Base-by-base conservation (phyloP, 163 green algal genomes). In the Chlamydomonas reinhardtii region DNA sequence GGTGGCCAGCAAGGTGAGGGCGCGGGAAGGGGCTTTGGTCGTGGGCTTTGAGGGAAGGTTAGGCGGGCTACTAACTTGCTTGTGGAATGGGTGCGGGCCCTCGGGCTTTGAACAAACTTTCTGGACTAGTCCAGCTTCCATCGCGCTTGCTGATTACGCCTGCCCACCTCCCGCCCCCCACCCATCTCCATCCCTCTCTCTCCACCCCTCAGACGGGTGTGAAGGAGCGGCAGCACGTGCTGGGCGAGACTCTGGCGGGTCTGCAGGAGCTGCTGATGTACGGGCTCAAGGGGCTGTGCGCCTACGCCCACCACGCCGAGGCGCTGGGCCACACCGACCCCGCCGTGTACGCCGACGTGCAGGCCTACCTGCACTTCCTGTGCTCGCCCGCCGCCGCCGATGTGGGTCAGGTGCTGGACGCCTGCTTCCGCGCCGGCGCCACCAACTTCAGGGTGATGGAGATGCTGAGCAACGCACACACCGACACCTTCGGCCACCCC, bases 231-330 rank as follows among this genome's bases (percentile, higher is more conserved):
- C 90, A 92, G 73, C 70, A 92, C 74, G 68, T 72, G n/a, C 88
- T 94, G 27, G 90, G 93, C 59, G 87, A 94, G 39, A 96, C 94
- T 0, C 84, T 97, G 65, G 80, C 92, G 27, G 94, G 94, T 12
- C 88, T 97, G 43, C 94, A 97, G 73, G 94, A 97, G 91, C 89
- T 96, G 82, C 73, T 97, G 8, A 87, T 85, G 69, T 97, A 97
- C 70, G 94, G 90, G 11, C 65, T 89, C 24, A 83, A 90, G 84
- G 94, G 94, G n/a, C 74, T 96, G 61, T 77, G 65, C 5, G 94
- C 94, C 6, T 97, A 97, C 83, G 88, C 90, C 14, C 91, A 95
- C 82, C 94, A 97, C 61, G 94, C 94, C 73, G 94, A 94, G 89
- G 88, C 89, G 73, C 81, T 97, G 76, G 92, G 92, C 20, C 20